phyloP scores from a whole-genome alignment of 2,329 filamentous ascomycete species.

The Alternaria burnsii region DNA sequence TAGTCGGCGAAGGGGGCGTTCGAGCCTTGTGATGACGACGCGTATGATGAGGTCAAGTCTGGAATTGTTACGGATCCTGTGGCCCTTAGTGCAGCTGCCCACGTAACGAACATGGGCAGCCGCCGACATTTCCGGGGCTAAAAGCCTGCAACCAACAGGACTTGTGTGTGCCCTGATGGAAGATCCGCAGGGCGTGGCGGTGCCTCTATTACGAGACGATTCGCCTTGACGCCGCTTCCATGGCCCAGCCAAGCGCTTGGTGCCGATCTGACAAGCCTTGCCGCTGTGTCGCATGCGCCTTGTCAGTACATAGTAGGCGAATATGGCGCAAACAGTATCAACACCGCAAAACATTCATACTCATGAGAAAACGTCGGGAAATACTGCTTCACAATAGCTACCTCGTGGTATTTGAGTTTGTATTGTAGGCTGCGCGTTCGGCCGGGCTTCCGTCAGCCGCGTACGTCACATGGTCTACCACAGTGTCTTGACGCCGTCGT shows the following conservation, averaged over 20 bases:
- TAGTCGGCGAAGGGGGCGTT: slow-evolving; percentile 14
- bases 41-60: slow-evolving; percentile 24
- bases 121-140: slow-evolving; percentile 8
- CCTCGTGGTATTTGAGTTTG: neutral
- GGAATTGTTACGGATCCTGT: slow-evolving; percentile 14
- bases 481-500: slow-evolving; percentile 1
- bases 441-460: slow-evolving; percentile 2
- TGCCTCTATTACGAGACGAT: slow-evolving; percentile 16
- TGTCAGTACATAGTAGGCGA: neutral
- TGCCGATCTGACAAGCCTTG: slow-evolving; percentile 1
- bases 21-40: slow-evolving; percentile 23
- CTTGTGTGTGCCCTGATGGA: slow-evolving; percentile 1
- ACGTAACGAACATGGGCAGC: slow-evolving; percentile 15
- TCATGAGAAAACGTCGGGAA: neutral
- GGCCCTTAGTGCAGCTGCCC: slow-evolving; percentile 15
- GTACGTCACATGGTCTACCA: neutral
- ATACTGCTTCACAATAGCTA: neutral
- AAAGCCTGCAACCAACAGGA: slow-evolving; percentile 7
- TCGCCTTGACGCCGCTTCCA: neutral
- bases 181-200: slow-evolving; percentile 12
- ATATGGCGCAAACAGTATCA: neutral
- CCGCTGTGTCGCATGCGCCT: slow-evolving; percentile 3
- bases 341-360: neutral
- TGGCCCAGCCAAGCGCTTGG: slow-evolving; percentile 11
- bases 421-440: neutral